Evolutionary conservation across 202 grass and related monocot species (phyloP), one percentile per base, ranked within the genome.

Genomic region (Hordeum pubiflorum): DNA sequence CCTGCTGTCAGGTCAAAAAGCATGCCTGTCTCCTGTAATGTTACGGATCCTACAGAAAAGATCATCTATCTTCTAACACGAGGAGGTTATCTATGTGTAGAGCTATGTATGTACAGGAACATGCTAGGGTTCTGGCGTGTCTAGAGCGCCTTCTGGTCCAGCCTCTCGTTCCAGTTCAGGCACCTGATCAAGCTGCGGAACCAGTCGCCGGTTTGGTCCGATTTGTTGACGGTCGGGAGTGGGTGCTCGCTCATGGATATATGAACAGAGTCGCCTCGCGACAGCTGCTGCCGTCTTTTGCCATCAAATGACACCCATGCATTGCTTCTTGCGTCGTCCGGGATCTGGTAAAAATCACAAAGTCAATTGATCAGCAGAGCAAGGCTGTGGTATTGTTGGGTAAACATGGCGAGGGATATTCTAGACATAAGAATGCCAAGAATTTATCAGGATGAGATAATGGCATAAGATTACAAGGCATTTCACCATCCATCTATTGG

Each of bases 241-340:
- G 97, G 97, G 55, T 97, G 87, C 79, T 97, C 83, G 38, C 93
- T 97, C 97, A 99, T 99, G 75, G 56, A 93, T 83, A 99, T 93
- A 54, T 77, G 89, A 69, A 99, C 62, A 12, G 97, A 97, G 58
- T 99, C 97, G 40, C 97, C 93, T 84, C 89, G 89, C 4, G 93
- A 97, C 10, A 99, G 40, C 23, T 99, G 97, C 72, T 99, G 97
- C 44, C 97, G 84, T 32, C 89, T 93, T 84, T 99, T 99, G 41
- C 93, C 97, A 5, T 99, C 93, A 13, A 99, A 97, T 24, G 93
- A 97, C 39, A 99, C 93, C 97, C 93, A 99, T 2, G 91, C 97
- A 10, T 97, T 99, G 44, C 89, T 93, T 76, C 97, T 93, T 52
- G 97, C 90, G 31, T 97, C 91, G 22, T 90, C 89, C 34, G 93